Evolutionary conservation across 345 rosid species (phyloP).

Genomic region (Brassica carinata): DNA sequence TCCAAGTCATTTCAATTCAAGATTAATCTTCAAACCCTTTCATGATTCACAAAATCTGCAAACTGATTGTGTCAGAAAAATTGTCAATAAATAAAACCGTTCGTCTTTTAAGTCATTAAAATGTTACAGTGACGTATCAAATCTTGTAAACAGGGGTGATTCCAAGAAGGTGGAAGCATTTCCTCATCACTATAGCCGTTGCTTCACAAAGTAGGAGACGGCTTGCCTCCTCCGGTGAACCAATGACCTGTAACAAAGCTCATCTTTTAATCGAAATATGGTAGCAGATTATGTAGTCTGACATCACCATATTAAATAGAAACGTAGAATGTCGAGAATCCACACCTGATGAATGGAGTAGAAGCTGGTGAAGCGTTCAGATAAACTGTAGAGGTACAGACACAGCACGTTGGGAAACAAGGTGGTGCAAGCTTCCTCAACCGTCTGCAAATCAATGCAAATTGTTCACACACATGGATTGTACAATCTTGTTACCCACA

Average conservation of each 20-base stretch:
- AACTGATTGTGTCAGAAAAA: neutral
- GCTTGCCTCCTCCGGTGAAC: constrained; percentile 76
- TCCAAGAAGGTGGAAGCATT: constrained; percentile 87
- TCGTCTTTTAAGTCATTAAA: neutral
- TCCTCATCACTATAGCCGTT: constrained; percentile 83
- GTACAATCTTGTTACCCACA: neutral
- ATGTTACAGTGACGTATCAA: constrained; percentile 34
- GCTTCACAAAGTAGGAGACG: constrained; percentile 87
- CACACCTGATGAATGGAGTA: constrained; percentile 58
- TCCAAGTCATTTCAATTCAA: neutral
- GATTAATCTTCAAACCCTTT: neutral
- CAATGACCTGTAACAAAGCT: constrained; percentile 63
- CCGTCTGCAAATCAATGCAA: constrained; percentile 51
- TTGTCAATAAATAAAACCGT: neutral
- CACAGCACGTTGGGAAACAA: constrained; percentile 74
- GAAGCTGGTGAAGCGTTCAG: constrained; percentile 72
- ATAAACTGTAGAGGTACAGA: constrained; percentile 71
- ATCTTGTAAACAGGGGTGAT: constrained; percentile 85
- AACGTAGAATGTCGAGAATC: neutral
- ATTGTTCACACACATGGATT: neutral
- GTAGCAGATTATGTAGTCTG: constrained; percentile 4
- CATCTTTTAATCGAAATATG: constrained; percentile 15
- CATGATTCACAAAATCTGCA: neutral
- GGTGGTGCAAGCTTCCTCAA: constrained; percentile 79
- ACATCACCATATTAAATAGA: neutral